Evolutionary conservation across 2,329 filamentous ascomycete species (phyloP), one percentile per base, ranked within the genome.

Genomic region (Botrytis byssoidea): DNA sequence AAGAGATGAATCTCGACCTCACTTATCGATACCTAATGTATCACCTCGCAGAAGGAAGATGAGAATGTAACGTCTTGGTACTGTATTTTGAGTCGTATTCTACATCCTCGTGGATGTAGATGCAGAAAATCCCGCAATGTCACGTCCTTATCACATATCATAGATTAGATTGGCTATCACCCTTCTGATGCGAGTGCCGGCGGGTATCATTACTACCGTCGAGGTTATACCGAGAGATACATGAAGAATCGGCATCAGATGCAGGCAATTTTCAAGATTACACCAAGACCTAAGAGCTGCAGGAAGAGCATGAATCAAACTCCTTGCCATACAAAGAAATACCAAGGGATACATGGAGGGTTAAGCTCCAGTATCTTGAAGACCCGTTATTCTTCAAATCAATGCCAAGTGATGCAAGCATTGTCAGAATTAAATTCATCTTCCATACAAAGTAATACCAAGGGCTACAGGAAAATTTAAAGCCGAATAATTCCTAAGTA

Each of bases 81-180:
- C 32, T 70, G 68, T 46, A 37, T 18, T 42, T 42, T 29, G 25
- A 69, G 66, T 44, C 37, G 48, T 46, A 70, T 70, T 70, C 29
- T 37, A 32, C 20, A 70, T 46, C 40, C 68, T 35, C 51, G 68
- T n/a, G 68, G 68, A 46, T 70, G n/a, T 57, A n/a, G 40, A 70
- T 32, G 55, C 68, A 70, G 40, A 70, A 70, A 70, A 70, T 70
- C 51, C 68, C 68, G 29, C 68, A 63, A 70, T 37, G 22, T 70
- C 48, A 69, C 66, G 68, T 70, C 57, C 55, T 70, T 70, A 46
- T 70, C 55, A 63, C 51, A 61, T 61, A 29, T 32, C 32, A 40
- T 44, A 70, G 55, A 70, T 70, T 44, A 70, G 40, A 70, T 70
- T 46, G 40, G 68, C 22, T 46, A 42, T 57, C 35, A 42, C 8